Base-by-base conservation (phyloP, 2,329 filamentous ascomycete genomes). In the Rhynchosporium secalis region DNA sequence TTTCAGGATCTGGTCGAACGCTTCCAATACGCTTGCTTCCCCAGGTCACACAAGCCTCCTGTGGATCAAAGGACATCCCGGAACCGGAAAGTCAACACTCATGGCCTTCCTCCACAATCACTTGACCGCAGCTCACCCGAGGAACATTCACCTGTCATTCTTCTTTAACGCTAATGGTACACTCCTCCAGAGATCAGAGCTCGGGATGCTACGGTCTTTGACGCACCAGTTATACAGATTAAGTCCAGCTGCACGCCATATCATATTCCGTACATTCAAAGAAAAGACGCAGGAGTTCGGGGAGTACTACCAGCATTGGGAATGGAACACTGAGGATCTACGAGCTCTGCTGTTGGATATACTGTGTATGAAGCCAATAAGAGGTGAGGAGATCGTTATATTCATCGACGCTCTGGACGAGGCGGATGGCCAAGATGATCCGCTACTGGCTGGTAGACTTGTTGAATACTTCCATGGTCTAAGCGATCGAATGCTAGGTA, bases 1-100 rank as follows among this genome's bases (percentile, higher is more conserved):
- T 0, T 76, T 69, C 40, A 62, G 10, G 4, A 56, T 5, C 8
- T 77, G 75, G 75, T 33, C 59, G 3, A 3, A 4, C 0, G 0
- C 33, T 0, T 13, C 31, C 4, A 36, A 36, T 36, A 10, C 9
- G 9, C 31, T 26, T 0, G 29, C 43, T 20, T 3, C 38, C 3
- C 13, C 13, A 3, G 10, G 4, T 10, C 13, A 10, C 9, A 68
- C 7, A 49, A 70, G 65, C 3, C 4, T 77, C 0, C 72, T 77
- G 3, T 78, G 74, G 75, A 74, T 79, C 41, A 76, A 75, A 55
- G 77, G 77, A 1, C 76, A 78, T 31, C 76, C 77, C 3, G 76
- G 76, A 5, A 72, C 74, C 0, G 76, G 77, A 1, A 79, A 79
- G 58, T 78, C 76, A 4, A 78, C 76, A 1, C 61, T 79, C 38